Base-by-base conservation (phyloP, 495 filamentous ascomycete species). In the Cryomyces minteri region DNA sequence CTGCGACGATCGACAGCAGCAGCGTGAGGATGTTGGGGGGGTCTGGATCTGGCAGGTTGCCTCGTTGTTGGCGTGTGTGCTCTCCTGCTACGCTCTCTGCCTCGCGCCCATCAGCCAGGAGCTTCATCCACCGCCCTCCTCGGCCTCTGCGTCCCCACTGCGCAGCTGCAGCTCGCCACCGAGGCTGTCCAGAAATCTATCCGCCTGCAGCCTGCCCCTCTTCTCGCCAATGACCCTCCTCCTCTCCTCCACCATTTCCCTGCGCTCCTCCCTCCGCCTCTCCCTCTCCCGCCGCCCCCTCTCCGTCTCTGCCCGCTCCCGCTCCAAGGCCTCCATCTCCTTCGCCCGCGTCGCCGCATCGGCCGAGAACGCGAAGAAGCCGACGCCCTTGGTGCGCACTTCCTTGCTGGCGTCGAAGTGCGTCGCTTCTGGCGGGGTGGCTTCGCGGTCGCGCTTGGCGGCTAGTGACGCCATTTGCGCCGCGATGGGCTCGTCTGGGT, bases 391-490 rank as follows among this genome's bases (percentile, higher is more conserved):
- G 36, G 75, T 83, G 43, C 90, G 67, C 31, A 90, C 77, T 69
- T 96, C 90, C 44, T 63, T 67, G 47, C 67, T 72, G 0, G 84
- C 84, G 62, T 94, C 79, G 61, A 94, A 98, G 58, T 96, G 92
- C 58, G 63, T 63, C 40, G 77, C 71, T 9, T 76, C 74, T 18
- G 86, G 85, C 44, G 86, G 86, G 41, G 86, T 93, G 8, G 73
- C 58, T 40, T 72, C 75, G 30, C 76, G 68, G 58, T 94, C 87
- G 14, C 86, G 67, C 53, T 79, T 79, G 46, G 66, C 60, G 11
- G 86, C 88, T 1, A 90, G 64, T 14, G 71, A 63, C 32, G 73
- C 76, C 84, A 90, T 90, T 46, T 75, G 64, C 41, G 60, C 62
- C 25, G 73, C 68, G 0, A 72, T 64, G 8, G 59, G 62, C 9